Evolutionary conservation across 139 green algal genomes (phyloP).

Genomic region (Cymbomonas tetramitiformis): DNA sequence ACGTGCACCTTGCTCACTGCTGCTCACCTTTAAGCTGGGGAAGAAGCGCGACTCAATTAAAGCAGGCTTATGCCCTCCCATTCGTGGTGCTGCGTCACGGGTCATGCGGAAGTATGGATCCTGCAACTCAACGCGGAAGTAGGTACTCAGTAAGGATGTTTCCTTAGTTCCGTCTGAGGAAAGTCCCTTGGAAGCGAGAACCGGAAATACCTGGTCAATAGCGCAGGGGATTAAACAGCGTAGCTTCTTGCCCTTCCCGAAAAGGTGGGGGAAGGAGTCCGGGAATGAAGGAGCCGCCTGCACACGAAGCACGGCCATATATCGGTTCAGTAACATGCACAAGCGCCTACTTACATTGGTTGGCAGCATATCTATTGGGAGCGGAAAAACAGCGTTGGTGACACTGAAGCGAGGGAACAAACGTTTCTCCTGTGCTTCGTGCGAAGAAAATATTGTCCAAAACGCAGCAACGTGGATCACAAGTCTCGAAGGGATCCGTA

Average conservation of each 20-base stretch:
- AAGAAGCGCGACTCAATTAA: constrained; percentile 86
- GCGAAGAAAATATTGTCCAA: too few species aligned
- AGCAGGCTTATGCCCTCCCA: constrained; percentile 77
- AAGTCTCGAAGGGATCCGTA: too few species aligned
- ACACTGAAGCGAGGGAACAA: too few species aligned
- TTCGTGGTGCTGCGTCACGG: constrained; percentile 64
- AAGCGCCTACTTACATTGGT: too few species aligned
- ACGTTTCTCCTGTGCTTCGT: too few species aligned
- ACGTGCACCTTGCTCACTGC: not conserved
- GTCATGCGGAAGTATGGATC: constrained; percentile 91
- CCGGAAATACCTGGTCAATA: constrained; percentile 95
- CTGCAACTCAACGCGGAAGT: not conserved
- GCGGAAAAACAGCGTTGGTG: too few species aligned
- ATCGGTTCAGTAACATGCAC: constrained; percentile 59
- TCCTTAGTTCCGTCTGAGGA: too few species aligned
- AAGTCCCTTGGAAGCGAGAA: too few species aligned
- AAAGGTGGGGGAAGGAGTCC: constrained; percentile 89
- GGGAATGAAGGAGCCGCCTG: constrained; percentile 83
- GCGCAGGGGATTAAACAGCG: constrained; percentile 91
- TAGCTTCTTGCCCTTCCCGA: constrained; percentile 53
- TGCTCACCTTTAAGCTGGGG: constrained; percentile 60
- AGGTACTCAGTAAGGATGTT: not conserved
- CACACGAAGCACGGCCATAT: constrained; percentile 85
- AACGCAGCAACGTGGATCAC: too few species aligned
- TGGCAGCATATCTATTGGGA: too few species aligned